These are phyloP conservation scores for Zelopaecilomyces penicillatus DNA, from an alignment of 2,329 filamentous ascomycete species.

Conservation along the genomic window DNA sequence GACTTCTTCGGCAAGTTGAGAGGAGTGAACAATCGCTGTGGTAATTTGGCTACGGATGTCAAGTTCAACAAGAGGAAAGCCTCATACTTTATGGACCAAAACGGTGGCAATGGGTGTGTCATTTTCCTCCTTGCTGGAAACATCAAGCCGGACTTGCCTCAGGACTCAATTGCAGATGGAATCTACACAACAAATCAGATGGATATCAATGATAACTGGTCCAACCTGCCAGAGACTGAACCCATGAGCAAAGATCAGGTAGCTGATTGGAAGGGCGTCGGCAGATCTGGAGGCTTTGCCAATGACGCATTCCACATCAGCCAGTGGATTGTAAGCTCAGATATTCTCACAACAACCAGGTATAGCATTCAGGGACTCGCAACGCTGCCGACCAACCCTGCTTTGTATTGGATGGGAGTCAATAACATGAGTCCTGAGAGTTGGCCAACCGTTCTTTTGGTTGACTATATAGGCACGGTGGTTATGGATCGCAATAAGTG, in stretches of 20 bases:
- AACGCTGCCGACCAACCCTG: constrained; percentile 24
- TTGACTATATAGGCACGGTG: constrained; percentile 24
- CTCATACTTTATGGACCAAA: constrained; percentile 23
- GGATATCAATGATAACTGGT: constrained; percentile 21
- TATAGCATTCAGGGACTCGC: constrained; percentile 21
- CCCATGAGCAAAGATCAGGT: constrained; percentile 15
- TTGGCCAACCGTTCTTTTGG: constrained; percentile 23
- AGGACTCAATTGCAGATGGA: constrained; percentile 18
- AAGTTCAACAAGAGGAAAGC: constrained; percentile 19
- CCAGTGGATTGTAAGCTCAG: constrained; percentile 24
- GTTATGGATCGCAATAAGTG: constrained; percentile 16
- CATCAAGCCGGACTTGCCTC: constrained; percentile 12
- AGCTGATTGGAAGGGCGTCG: constrained; percentile 14
- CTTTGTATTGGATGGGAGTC: constrained; percentile 25
- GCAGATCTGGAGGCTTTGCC: constrained; percentile 11
- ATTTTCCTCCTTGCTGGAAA: constrained; percentile 21
- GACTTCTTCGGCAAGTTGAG: constrained; percentile 34
- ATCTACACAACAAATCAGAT: constrained; percentile 21
- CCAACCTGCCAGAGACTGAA: constrained; percentile 18
- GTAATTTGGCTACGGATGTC: constrained; percentile 14
- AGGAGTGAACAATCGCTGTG: constrained; percentile 32
- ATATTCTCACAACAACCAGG: constrained; percentile 17
- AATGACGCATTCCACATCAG: constrained; percentile 20
- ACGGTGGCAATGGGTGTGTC: constrained; percentile 25
- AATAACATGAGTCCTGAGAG: constrained; percentile 18